These are phyloP conservation scores for Macrophomina phaseolina DNA, from an alignment of 2,329 filamentous ascomycete genomes.

Conservation along the genomic window DNA sequence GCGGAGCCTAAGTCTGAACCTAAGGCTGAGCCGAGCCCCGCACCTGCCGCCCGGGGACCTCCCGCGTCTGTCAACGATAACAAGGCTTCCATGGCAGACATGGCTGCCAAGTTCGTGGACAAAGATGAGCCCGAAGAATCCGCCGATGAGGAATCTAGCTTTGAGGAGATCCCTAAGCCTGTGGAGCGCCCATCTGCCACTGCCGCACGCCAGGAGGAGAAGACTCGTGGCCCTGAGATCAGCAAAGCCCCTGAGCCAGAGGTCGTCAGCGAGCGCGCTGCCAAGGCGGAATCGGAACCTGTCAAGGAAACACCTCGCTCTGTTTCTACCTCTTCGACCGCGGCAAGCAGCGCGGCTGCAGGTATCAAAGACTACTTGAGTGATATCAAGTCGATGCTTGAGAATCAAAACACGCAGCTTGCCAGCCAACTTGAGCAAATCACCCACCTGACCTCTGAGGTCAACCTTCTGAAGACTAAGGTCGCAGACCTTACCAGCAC, in stretches of 20 bases:
- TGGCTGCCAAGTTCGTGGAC: conserved; percentile 87
- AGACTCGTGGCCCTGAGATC: conserved; percentile 41
- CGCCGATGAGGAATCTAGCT: conserved; percentile 75
- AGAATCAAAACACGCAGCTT: conserved; percentile 79
- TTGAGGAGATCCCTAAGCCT: conserved; percentile 83
- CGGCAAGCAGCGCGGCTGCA: conserved; percentile 54
- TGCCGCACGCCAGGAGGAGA: conserved; percentile 47
- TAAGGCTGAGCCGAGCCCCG: conserved; percentile 51
- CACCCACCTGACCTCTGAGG: conserved; percentile 69
- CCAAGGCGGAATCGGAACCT: conserved; percentile 56
- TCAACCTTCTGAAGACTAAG: conserved; percentile 75
- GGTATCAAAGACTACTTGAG: conserved; percentile 69
- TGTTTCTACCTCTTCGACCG: conserved; percentile 44
- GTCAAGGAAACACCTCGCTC: conserved; percentile 12
- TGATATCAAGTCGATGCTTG: conserved; percentile 78
- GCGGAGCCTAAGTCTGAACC: conserved; percentile 57
- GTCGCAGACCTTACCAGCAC: conserved; percentile 56
- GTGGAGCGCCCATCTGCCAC: conserved; percentile 61
- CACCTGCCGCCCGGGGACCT: conserved; percentile 53
- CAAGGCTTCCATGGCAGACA: conserved; percentile 81
- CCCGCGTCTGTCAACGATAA: conserved; percentile 81
- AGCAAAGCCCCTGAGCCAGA: conserved; percentile 34
- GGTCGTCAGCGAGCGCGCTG: conserved; percentile 4
- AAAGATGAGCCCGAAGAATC: conserved; percentile 66
- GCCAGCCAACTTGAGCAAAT: conserved; percentile 79